Base-by-base conservation (phyloP, 139 green algal genomes). In the Closterium sp. region DNA sequence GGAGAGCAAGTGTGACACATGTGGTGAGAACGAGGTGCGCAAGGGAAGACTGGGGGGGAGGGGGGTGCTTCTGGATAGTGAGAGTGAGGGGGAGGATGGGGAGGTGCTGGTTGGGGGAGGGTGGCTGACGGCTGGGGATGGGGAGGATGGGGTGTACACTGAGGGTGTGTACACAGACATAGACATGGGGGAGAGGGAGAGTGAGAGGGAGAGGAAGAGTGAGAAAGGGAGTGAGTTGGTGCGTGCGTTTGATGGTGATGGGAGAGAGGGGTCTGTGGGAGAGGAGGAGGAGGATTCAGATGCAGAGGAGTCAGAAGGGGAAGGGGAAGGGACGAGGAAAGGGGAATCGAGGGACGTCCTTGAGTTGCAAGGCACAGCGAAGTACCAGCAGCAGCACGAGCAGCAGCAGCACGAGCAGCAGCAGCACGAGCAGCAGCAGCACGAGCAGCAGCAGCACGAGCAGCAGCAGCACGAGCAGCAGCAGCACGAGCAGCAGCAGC, bases 31-130 rank as follows among this genome's bases (percentile, higher is more conserved):
- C 12, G 23, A 69, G 43, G 12, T 69, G 43, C 12, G 43, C 12
- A 69, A 16, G 43, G 43, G 43, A 16, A 69, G 8, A 35, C 16
- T 16, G 10, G 84, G 33, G 33, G 84, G 84, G 10, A 87, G 33
- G 84, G 84, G 43, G 43, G 43, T 69, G 43, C 23, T 69, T 19
- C 84, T 34, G 21, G 89, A 90, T 28, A 33, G 88, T 89, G 88
- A 91, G 69, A 88, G 83, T 31, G 88, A 89, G 88, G 30, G 34
- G n/a, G 69, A 89, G n/a, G 31, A 88, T 83, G 85, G 36, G 89
- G 89, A 92, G 34, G 89, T 90, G 33, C 33, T 35, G 88, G 76
- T 90, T 31, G 34, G 83, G 10, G 83, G 83, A 33, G 28, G 81
- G 30, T 87, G 83, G 30, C 28, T 90, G 8, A 88, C 83, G 23